These are phyloP conservation scores for Crucihimalaya himalaica DNA, from an alignment of 345 rosid species.

Conservation along the genomic window DNA sequence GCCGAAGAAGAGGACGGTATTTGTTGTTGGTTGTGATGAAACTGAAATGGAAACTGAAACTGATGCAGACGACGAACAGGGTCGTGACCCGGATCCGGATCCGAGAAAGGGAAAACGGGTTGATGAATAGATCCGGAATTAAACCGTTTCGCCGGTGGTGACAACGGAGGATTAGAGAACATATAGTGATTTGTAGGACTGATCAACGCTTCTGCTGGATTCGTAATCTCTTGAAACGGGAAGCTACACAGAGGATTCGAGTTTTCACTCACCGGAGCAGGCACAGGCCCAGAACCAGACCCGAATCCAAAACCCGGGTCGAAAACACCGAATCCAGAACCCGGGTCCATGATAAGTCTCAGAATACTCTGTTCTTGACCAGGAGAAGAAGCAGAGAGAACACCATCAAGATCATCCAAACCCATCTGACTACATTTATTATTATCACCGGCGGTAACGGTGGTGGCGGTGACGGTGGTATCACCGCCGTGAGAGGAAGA, in stretches of 20 bases:
- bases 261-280: constrained; percentile 23
- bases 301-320: constrained; percentile 70
- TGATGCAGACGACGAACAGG: constrained; percentile 48
- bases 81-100: constrained; percentile 55
- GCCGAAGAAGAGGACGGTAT: constrained; percentile 27
- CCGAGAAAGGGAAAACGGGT: constrained; percentile 39
- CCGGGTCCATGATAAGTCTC: constrained; percentile 67
- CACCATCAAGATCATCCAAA: constrained; percentile 68
- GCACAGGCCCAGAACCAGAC: constrained; percentile 40
- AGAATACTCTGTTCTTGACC: constrained; percentile 66
- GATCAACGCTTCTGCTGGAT: constrained; percentile 43
- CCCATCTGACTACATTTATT: constrained; percentile 62
- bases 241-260: constrained; percentile 41
- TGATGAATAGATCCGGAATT: constrained; percentile 40
- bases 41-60: constrained; percentile 43
- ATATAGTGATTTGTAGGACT: constrained; percentile 42
- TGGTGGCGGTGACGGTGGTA: constrained; percentile 29
- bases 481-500: constrained; percentile 68
- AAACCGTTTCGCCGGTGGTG: constrained; percentile 55
- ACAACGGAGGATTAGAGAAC: constrained; percentile 47
- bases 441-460: constrained; percentile 32
- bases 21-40: constrained; percentile 47
- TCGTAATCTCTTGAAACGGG: constrained; percentile 47
- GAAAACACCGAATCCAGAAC: constrained; percentile 59
- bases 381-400: constrained; percentile 56